Conservation (phyloP, 2,329 filamentous ascomycete species). For the Monilinia laxa region DNA sequence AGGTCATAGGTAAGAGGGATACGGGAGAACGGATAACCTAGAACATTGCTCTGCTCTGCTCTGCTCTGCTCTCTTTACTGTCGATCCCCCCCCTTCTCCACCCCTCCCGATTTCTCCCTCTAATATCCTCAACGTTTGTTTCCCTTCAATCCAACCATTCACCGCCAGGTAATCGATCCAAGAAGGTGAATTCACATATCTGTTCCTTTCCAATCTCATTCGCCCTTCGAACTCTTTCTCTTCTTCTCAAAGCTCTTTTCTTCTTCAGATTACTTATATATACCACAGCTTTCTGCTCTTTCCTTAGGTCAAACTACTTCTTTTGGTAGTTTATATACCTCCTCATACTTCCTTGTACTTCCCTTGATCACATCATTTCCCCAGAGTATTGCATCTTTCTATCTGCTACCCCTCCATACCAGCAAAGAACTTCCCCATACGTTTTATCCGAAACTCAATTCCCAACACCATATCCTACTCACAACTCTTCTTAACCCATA, state of each 20-base stretch:
- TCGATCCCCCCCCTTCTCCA: neutral
- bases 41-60: neutral
- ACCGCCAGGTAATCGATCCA: conserved; percentile 1
- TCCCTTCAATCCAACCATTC: neutral
- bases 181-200: neutral
- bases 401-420: conserved; percentile 1
- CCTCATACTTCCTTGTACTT: neutral
- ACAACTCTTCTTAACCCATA: neutral
- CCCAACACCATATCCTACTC: neutral
- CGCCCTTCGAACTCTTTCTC: neutral
- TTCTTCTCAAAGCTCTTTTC: neutral
- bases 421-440: neutral
- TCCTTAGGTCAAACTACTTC: neutral
- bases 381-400: conserved; percentile 13
- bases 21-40: neutral
- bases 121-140: neutral
- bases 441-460: neutral
- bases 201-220: neutral
- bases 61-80: neutral
- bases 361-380: conserved; percentile 18
- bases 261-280: neutral
- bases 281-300: too few species aligned
- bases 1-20: too few species aligned
- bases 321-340: neutral
- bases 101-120: neutral